These are phyloP conservation scores for Ophiostoma novo-ulmi DNA, from an alignment of 2,329 filamentous ascomycete genomes.

Conservation along the genomic window DNA sequence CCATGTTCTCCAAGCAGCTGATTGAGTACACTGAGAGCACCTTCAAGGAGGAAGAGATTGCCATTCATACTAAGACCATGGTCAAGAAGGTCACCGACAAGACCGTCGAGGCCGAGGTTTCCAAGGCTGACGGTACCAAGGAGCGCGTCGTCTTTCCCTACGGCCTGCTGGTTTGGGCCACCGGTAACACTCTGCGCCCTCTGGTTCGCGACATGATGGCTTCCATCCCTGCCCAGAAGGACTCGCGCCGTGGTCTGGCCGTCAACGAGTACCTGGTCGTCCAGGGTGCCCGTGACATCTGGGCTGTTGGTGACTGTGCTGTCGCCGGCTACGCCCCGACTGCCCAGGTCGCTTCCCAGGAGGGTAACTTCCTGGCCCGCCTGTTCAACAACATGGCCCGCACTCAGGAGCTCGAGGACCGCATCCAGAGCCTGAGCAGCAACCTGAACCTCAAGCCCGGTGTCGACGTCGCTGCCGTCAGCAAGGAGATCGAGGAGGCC, in stretches of 20 bases:
- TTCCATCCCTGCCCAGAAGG: slow-evolving; percentile 89
- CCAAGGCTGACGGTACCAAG: slow-evolving; percentile 78
- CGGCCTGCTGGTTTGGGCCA: slow-evolving; percentile 96
- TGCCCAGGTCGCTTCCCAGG: slow-evolving; percentile 91
- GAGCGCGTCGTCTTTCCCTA: slow-evolving; percentile 77
- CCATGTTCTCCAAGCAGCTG: slow-evolving; percentile 97
- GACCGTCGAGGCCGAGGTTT: slow-evolving; percentile 83
- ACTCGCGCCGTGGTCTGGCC: slow-evolving; percentile 87
- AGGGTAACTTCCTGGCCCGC: slow-evolving; percentile 88
- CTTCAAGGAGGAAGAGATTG: slow-evolving; percentile 97
- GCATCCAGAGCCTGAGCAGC: slow-evolving; percentile 65
- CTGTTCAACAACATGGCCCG: slow-evolving; percentile 99
- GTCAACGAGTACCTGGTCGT: slow-evolving; percentile 99
- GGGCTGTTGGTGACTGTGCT: slow-evolving; percentile 96
- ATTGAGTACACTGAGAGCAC: slow-evolving; percentile 99
- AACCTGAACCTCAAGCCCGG: slow-evolving; percentile 57
- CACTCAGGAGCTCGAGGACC: slow-evolving; percentile 73
- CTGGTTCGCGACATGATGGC: slow-evolving; percentile 87
- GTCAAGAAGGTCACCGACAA: slow-evolving; percentile 95
- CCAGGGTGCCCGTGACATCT: slow-evolving; percentile 93
- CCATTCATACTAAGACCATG: slow-evolving; percentile 97
- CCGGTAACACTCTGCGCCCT: slow-evolving; percentile 86
- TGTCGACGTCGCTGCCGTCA: slow-evolving; percentile 62
- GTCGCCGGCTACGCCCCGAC: slow-evolving; percentile 97
- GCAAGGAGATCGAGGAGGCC: slow-evolving; percentile 72